Evolutionary conservation across 441 rosid species (phyloP), one percentile per base, ranked within the genome.

Genomic region (Syzygium malaccense): DNA sequence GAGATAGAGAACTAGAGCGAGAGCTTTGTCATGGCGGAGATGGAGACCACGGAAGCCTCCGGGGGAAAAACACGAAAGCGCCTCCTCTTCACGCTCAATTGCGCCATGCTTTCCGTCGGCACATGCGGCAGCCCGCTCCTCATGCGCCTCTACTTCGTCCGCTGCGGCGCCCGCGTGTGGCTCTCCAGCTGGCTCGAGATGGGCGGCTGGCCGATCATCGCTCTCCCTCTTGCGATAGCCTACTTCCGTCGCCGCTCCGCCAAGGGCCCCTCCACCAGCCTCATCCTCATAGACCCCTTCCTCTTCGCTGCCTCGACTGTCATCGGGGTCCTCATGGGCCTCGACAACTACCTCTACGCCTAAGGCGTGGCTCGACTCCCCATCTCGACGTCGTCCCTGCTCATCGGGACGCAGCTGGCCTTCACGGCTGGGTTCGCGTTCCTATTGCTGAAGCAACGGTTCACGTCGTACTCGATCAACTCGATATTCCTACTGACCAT

Each of bases 401-500:
- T 95, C 6, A 92, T 95, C 15, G 93, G 94, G 7, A 79, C 91
- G 4, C 94, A 95, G 45, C 41, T 95, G 68, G 95, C 90, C 49
- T 94, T 94, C 86, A 94, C 93, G 7, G 95, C 96, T 20, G 89
- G 87, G 20, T 95, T 94, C 20, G 94, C 95, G 37, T 94, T 90
- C 88, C 57, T 94, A 45, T 71, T 95, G 90, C 94, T 95, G 68
- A 93, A 90, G 91, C 95, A 93, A 84, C 90, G 89, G 94, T 94
- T 94, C 90, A 91, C 92, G 19, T 89, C 91, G 25, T 94, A 86
- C 88, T 89, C 94, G 3, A 88, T 93, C 66, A 94, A 94, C 92
- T 90, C 94, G 4, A 68, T 93, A 57, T 85, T 93, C 75, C 80
- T 95, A 68, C 57, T 95, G 86, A 89, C 94, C 2, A 28, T 93